A percentile compares a stretch with the other conserved stretches of the same genome.
These are phyloP conservation scores for Venturiaceae sp. DNA, from an alignment of 2,329 filamentous ascomycete species.

Conservation along the genomic window DNA sequence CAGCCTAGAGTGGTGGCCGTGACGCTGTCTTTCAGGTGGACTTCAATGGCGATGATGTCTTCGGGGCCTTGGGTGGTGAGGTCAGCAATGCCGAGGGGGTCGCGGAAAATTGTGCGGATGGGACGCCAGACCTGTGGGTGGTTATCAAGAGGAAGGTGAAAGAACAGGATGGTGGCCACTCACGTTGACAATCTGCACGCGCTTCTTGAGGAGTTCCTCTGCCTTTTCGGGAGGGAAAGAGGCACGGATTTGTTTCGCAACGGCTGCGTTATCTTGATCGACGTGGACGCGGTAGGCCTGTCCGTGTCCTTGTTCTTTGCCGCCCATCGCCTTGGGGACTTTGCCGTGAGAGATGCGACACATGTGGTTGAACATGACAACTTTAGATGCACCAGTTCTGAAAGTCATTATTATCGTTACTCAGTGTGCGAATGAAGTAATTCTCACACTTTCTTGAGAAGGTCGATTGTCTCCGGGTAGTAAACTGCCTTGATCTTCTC, in stretches of 20 bases:
- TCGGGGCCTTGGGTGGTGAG: conserved; percentile 18
- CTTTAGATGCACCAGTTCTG: background rate
- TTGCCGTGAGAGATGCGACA: background rate
- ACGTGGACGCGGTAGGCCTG: background rate
- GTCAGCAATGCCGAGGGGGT: conserved; percentile 20
- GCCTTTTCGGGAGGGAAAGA: conserved; percentile 17
- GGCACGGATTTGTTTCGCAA: conserved; percentile 12
- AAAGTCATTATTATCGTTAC: background rate
- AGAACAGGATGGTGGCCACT: too few species aligned
- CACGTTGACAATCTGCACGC: conserved; percentile 25
- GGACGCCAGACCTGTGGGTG: conserved; percentile 19
- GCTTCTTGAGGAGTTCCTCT: conserved; percentile 17
- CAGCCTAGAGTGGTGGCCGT: conserved; percentile 15
- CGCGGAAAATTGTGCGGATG: conserved; percentile 20
- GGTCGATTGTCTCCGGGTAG: conserved; percentile 13
- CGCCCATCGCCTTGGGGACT: background rate
- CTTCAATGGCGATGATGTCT: conserved; percentile 11
- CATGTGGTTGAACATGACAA: background rate
- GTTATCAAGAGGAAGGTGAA: background rate
- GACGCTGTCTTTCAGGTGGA: conserved; percentile 14
- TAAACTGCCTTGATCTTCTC: conserved; percentile 4
- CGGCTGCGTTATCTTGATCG: background rate
- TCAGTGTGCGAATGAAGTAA: too few species aligned
- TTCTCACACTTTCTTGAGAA: conserved; percentile 26
- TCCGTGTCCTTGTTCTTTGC: background rate